A percentile compares a stretch with the other conserved stretches of the same genome.
These are phyloP conservation scores for Endogone sp. DNA, from an alignment of 192 early-diverging fungal genomes.

Conservation along the genomic window DNA sequence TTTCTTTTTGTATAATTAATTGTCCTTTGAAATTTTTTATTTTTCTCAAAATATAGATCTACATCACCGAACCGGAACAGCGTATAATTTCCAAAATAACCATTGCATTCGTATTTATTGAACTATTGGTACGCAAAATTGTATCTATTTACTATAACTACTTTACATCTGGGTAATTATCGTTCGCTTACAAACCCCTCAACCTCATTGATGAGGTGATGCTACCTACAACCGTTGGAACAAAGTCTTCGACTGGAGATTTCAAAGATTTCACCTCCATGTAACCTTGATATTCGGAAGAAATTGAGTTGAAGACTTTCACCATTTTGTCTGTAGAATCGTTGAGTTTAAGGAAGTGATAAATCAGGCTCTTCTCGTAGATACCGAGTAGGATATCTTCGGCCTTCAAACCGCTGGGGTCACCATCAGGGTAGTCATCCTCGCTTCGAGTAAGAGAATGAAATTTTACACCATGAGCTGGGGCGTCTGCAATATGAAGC, in stretches of 20 bases:
- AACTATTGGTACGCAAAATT: too few species aligned
- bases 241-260: background rate
- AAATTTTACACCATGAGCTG: constrained; percentile 15
- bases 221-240: background rate
- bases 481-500: constrained; percentile 15
- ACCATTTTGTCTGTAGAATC: constrained; percentile 9
- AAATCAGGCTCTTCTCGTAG: constrained; percentile 8
- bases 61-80: too few species aligned
- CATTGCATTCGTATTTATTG: too few species aligned
- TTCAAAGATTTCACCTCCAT: background rate
- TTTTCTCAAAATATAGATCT: too few species aligned
- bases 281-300: background rate
- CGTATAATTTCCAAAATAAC: too few species aligned
- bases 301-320: background rate
- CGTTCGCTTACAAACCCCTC: too few species aligned
- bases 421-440: constrained; percentile 14
- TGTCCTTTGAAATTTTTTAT: too few species aligned
- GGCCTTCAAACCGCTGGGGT: constrained; percentile 14
- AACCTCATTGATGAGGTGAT: background rate
- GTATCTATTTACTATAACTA: too few species aligned
- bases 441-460: background rate
- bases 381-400: constrained; percentile 10
- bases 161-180: too few species aligned
- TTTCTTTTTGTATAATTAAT: too few species aligned
- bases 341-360: constrained; percentile 19